phyloP scores from a whole-genome alignment of 306 rosid genomes.

The Quercus robur region DNA sequence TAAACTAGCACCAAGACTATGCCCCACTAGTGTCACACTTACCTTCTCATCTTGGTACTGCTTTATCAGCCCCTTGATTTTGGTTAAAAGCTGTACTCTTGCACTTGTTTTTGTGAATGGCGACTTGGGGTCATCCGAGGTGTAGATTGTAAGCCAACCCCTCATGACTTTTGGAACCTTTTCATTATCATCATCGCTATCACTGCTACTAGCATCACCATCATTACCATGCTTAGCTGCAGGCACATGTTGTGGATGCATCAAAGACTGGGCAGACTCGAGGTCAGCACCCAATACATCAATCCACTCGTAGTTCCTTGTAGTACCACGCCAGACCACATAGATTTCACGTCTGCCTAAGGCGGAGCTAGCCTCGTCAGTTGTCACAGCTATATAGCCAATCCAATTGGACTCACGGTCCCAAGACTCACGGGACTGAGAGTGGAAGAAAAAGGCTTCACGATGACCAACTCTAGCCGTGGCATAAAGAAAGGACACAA shows the following conservation, averaged over 20 bases:
- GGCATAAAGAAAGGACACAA: constrained; percentile 55
- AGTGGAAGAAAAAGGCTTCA: constrained; percentile 52
- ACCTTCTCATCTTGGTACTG: constrained; percentile 47
- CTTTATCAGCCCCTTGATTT: constrained; percentile 18
- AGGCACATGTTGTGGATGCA: neutral
- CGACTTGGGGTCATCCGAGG: constrained; percentile 38
- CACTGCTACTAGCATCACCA: constrained; percentile 3
- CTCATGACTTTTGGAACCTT: constrained; percentile 43
- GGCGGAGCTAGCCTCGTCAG: constrained; percentile 24
- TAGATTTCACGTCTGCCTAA: constrained; percentile 61
- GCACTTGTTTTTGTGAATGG: constrained; percentile 46
- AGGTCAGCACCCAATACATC: constrained; percentile 36
- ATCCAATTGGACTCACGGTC: constrained; percentile 81
- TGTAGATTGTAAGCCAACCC: constrained; percentile 71
- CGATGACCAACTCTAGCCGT: constrained; percentile 57
- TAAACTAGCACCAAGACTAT: constrained; percentile 59
- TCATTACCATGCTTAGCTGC: neutral
- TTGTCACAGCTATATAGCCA: constrained; percentile 58
- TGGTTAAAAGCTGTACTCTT: constrained; percentile 35
- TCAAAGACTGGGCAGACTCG: constrained; percentile 15
- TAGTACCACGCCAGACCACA: constrained; percentile 69
- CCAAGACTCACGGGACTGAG: constrained; percentile 57
- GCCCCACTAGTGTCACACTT: constrained; percentile 47
- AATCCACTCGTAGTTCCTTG: constrained; percentile 51
- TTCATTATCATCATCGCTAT: constrained; percentile 1